Base-by-base conservation (phyloP, 768 basidiomycete genomes). In the Tulasnella calospora region DNA sequence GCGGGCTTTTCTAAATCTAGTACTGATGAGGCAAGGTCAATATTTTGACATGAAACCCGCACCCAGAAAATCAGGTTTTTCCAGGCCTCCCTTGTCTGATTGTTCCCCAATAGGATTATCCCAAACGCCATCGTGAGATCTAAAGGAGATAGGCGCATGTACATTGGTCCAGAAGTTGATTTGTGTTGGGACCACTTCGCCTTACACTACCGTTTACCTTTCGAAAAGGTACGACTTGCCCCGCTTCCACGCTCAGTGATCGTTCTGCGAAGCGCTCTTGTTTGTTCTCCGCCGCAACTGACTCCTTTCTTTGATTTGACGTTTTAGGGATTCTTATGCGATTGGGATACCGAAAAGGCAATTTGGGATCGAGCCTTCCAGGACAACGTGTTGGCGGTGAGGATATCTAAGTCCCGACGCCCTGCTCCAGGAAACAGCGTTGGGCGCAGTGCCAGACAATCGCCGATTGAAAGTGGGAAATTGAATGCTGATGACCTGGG, bases 331-430 rank as follows among this genome's bases (percentile, higher is more conserved):
- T 94, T 92, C 84, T 86, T 97, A 21, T 92, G 94, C 38, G 95
- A 97, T 82, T 99, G 96, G 96, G 96, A 98, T 80, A 92, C 92
- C 3, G 91, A 99, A 84, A 97, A 97, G 84, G 92, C 92, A 23
- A 88, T 99, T 7, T 98, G 96, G 96, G 96, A 98, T 80, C 90
- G 92, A 15, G 82, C 97, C 33, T 95, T 98, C 84, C 92, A 92
- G 30, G 87, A 88, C 61, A 88, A 92, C 78, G 77, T 73, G 69
- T 78, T 78, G 77, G 69, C 69, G 44, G 77, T 78, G 44, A 78
- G 61, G 40, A 67, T 73, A 30, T 36, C 76, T 33, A 8, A 44
- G n/a, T 73, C 51, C 51, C 51, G 36, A 71, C 57, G 27, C 46
- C 46, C 72, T 46, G 36, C 30, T 78, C 27, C 33, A 73, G 57